Evolutionary conservation across 2,329 filamentous ascomycete species (phyloP), one percentile per base, ranked within the genome.

Genomic region (Lachnellula suecica): DNA sequence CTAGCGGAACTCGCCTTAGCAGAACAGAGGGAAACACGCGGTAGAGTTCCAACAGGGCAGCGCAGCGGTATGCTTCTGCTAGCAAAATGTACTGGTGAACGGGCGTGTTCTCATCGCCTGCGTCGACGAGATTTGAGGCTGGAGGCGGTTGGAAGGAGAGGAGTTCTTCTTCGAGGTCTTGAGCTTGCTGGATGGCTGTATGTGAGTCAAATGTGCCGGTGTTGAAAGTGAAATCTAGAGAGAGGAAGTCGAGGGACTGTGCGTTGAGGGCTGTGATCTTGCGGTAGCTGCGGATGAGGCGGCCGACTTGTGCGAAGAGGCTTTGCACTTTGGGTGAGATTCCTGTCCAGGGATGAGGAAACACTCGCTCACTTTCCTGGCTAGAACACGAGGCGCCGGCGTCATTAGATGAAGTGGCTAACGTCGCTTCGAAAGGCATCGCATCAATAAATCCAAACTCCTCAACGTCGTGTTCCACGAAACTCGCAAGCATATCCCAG

Each of bases 261-360:
- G 52, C 49, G 41, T 64, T 58, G 20, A 59, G 54, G 4, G 57
- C 47, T 2, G 44, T 46, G 23, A 38, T 49, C 43, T 59, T 63
- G 9, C 63, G 59, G 44, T 62, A 61, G 34, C 42, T 57, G 17
- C 63, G 54, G 34, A 66, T 61, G 19, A 66, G 56, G 3, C 63
- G 53, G 22, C 63, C 63, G 11, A 64, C 62, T 41, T 64, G 58
- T 2, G 63, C 60, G 34, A 66, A 65, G 7, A 66, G 51, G 8
- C 48, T 52, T 20, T 65, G 61, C 2, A 62, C 56, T 46, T 59
- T 60, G 1, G 63, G 63, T 8, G 63, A 57, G 1, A 66, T 57
- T 1, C 63, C 63, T 3, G 63, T 64, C 63, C 63, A 66, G 2
- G 63, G 63, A 50, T 66, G 63, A 37, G 63, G 63, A 22, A 66